Base-by-base conservation (phyloP, 257 asterid species). In the Plantago major region DNA sequence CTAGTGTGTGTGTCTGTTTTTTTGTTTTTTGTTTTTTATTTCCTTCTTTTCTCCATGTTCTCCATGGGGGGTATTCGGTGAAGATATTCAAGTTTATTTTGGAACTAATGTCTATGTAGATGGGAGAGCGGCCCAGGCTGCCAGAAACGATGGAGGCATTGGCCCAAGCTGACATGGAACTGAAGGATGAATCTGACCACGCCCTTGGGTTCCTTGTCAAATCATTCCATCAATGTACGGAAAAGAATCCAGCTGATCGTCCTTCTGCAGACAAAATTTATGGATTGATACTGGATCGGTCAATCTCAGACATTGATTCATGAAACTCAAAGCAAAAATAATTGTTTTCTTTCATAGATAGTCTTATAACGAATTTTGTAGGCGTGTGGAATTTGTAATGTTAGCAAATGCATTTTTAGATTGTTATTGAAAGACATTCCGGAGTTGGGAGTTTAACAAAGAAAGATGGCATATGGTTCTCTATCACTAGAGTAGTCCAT, bases 181-280 rank as follows among this genome's bases (percentile, higher is more conserved):
- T 64, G 1, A 80, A 71, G 49, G 14, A 56, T 9, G 63, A 65
- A 26, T 67, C 81, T 5, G 64, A 54, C 37, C 3, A 30, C 30
- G 60, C 76, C 60, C 74, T 85, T 26, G 56, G 74, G 48, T 77
- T 80, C 55, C 90, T 83, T 0, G 74, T 76, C 44, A 69, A 75
- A 50, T 59, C 84, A 22, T 89, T 73, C 16, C 78, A n/a, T n/a
- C n/a, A n/a, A n/a, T n/a, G n/a, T n/a, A n/a, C n/a, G n/a, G n/a
- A n/a, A n/a, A n/a, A n/a, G n/a, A n/a, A n/a, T n/a, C n/a, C n/a
- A n/a, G n/a, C n/a, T n/a, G n/a, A n/a, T n/a, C n/a, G n/a, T n/a
- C n/a, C n/a, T n/a, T n/a, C n/a, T n/a, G n/a, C n/a, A n/a, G n/a
- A n/a, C n/a, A n/a, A n/a, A n/a, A n/a, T 89, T 53, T 73, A 83